Base-by-base conservation (phyloP, 177 flowering plant species). In the Vitis hybrid region DNA sequence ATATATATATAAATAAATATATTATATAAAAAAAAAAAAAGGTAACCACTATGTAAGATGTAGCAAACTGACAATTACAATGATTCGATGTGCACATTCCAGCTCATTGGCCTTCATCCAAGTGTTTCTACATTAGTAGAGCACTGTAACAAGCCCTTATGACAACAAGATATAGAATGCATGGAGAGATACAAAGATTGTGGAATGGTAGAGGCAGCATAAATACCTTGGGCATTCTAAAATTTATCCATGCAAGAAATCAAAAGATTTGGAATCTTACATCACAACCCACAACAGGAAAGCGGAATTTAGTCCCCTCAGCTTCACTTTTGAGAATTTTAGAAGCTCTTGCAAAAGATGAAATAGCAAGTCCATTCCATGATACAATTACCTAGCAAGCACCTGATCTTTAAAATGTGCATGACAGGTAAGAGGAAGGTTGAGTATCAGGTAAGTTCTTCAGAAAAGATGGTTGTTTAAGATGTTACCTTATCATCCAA, bases 361-460 rank as follows among this genome's bases (percentile, higher is more conserved):
- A 95, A 62, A 95, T 91, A 31, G 82, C 91, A 66, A 93, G 96
- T 65, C 97, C 99, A 74, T 95, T 95, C 99, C 99, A 95, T 6
- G 97, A 83, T 55, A 95, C 99, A 74, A 95, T 95, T 45, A 95
- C 97, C 99, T 94, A 72, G 8, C 48, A 72, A 69, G 65, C 60
- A 69, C 10, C 61, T 66, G 55, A n/a, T 55, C 50, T 51, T 76
- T 58, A 67, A 68, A 45, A 15, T 62, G 26, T 60, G 51, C 61
- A 64, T n/a, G 61, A 75, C 7, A 64, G 48, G 19, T 57, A 59
- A 60, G 59, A 55, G 8, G 31, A 31, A 26, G 20, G 19, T 11
- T 39, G 48, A 39, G 48, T 39, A 51, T 45, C 10, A 61, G 48
- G 57, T 48, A 53, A 50, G 51, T 8, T 51, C 2, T 45, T 64